Conservation (phyloP, 2,329 filamentous ascomycete species). For the Beauveria rudraprayagi region DNA sequence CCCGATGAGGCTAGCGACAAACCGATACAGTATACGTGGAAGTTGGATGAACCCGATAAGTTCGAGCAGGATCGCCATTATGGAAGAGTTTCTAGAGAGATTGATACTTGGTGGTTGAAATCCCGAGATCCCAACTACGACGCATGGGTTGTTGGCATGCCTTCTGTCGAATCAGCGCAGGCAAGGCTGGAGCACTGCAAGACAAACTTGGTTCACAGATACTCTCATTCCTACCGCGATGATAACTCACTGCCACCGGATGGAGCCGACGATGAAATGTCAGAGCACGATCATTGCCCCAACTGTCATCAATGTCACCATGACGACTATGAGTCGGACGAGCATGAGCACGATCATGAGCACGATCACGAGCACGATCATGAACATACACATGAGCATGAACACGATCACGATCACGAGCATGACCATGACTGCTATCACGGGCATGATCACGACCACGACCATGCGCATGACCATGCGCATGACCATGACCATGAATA, state of each 20-base stretch:
- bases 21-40: slow-evolving; percentile 41
- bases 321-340: slow-evolving; percentile 41
- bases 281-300: slow-evolving; percentile 25
- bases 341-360: slow-evolving; percentile 38
- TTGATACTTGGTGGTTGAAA: slow-evolving; percentile 57
- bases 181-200: slow-evolving; percentile 50
- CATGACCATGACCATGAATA: slow-evolving; percentile 27
- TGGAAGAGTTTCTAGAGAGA: slow-evolving; percentile 54
- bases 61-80: slow-evolving; percentile 52
- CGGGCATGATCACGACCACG: slow-evolving; percentile 24
- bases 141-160: slow-evolving; percentile 51
- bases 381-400: slow-evolving; percentile 10
- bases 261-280: slow-evolving; percentile 30
- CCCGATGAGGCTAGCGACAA: slow-evolving; percentile 31
- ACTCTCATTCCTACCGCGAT: slow-evolving; percentile 36
- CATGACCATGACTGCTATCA: slow-evolving; percentile 17
- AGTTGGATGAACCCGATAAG: slow-evolving; percentile 45
- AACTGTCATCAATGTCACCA: slow-evolving; percentile 17
- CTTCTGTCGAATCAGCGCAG: slow-evolving; percentile 51
- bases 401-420: slow-evolving; percentile 14
- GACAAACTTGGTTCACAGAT: slow-evolving; percentile 50
- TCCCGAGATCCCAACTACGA: slow-evolving; percentile 53
- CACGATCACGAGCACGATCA: slow-evolving; percentile 19
- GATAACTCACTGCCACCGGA: slow-evolving; percentile 31
- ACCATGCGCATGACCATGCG: slow-evolving; percentile 20